Conservation (phyloP, 257 asterid genomes). For the Handroanthus guayacan region DNA sequence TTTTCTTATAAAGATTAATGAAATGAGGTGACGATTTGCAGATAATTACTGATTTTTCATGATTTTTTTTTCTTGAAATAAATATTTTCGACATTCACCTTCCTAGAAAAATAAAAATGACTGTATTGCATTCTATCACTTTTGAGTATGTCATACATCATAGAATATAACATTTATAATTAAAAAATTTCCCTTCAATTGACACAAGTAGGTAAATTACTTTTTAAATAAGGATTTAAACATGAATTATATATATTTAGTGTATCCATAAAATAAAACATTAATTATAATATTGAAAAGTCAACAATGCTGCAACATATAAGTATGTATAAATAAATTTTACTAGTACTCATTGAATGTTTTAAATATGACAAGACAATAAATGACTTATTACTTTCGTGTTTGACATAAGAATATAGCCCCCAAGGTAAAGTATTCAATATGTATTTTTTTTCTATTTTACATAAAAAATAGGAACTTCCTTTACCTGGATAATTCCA, state of each 20-base stretch:
- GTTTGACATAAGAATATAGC: neutral
- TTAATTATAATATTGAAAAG: too few relatives aligned
- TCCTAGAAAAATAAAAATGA: neutral
- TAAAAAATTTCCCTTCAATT: too few relatives aligned
- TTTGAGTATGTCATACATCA: conserved; percentile 8
- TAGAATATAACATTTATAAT: too few relatives aligned
- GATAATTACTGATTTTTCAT: neutral
- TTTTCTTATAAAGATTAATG: neutral
- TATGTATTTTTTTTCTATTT: neutral
- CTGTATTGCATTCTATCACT: neutral
- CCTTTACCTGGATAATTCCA: neutral
- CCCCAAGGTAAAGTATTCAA: too few relatives aligned
- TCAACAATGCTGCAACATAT: neutral
- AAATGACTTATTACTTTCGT: neutral
- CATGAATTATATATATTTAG: too few relatives aligned
- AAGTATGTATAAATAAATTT: neutral
- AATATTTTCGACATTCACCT: neutral
- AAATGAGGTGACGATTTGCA: neutral
- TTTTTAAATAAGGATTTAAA: too few relatives aligned
- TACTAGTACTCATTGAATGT: neutral
- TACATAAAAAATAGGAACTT: too few relatives aligned
- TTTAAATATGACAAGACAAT: neutral
- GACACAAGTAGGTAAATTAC: too few relatives aligned
- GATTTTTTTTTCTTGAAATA: neutral
- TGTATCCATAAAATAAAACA: too few relatives aligned